Percentiles rank a stretch among this genome's conserved stretches.
These are phyloP conservation scores for Eragrostis tef DNA, from an alignment of 202 grass and related monocot genomes.

Conservation along the genomic window DNA sequence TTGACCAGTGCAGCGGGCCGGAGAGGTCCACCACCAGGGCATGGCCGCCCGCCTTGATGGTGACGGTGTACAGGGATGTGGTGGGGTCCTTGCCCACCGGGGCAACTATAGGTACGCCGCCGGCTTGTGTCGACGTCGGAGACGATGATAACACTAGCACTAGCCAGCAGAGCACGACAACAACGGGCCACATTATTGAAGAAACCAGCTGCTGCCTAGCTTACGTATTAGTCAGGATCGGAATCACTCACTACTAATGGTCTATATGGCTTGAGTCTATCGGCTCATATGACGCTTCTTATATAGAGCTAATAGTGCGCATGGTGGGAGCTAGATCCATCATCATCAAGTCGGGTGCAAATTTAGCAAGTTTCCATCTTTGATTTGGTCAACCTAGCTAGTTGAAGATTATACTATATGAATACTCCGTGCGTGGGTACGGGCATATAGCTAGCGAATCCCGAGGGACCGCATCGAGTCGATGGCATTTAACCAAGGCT, in stretches of 20 bases:
- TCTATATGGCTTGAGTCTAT: background rate
- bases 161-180: background rate
- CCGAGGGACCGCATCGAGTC: background rate
- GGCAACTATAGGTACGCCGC: constrained; percentile 32
- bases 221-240: background rate
- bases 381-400: background rate
- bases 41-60: constrained; percentile 16
- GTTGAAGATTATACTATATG: no score
- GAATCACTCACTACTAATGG: no score
- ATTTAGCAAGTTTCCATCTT: no score
- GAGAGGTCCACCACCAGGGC: constrained; percentile 59
- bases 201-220: no score
- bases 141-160: background rate
- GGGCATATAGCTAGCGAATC: background rate
- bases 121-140: background rate
- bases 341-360: background rate
- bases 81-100: constrained; percentile 43
- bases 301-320: background rate
- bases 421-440: background rate
- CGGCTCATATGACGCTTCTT: background rate
- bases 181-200: background rate
- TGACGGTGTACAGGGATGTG: constrained; percentile 58
- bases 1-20: constrained; percentile 51
- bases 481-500: background rate
- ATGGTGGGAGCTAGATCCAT: background rate